phyloP scores from a whole-genome alignment of 2,329 filamentous ascomycete genomes.

The Cladorrhinum sp. region DNA sequence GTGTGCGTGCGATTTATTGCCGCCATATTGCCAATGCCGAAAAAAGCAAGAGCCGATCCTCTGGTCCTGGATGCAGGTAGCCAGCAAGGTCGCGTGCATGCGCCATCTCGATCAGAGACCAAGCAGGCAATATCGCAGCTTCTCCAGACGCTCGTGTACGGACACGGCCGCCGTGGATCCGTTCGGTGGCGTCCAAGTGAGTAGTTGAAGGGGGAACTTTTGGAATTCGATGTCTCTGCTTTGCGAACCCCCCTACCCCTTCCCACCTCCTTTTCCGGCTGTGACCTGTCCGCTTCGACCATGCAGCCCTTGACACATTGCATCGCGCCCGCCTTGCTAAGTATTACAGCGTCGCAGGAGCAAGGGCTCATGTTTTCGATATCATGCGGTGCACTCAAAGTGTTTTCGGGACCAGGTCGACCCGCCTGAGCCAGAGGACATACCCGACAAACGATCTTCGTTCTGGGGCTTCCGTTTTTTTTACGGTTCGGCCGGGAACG shows the following conservation, averaged over 20 bases:
- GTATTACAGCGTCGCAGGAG: constrained; percentile 14
- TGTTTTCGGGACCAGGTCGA: constrained; percentile 11
- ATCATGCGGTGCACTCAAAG: constrained; percentile 9
- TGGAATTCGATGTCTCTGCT: background rate
- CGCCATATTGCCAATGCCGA: background rate
- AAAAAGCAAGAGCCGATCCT: background rate
- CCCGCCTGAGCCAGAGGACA: constrained; percentile 6
- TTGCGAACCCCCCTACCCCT: background rate
- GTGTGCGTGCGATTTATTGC: background rate
- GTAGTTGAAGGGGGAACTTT: background rate
- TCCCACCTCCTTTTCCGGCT: background rate
- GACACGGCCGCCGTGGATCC: constrained; percentile 21
- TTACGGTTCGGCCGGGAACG: background rate
- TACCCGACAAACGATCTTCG: background rate
- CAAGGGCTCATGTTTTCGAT: constrained; percentile 8
- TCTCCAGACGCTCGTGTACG: constrained; percentile 5
- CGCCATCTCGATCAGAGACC: constrained; percentile 16
- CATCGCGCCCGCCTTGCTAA: constrained; percentile 7
- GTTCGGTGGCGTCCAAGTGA: constrained; percentile 1
- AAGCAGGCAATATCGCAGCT: constrained; percentile 11
- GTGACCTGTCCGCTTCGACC: constrained; percentile 1
- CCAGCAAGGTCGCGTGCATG: constrained; percentile 11
- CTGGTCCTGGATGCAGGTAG: constrained; percentile 4
- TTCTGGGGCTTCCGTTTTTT: background rate
- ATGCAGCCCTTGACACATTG: constrained; percentile 18